phyloP scores from a whole-genome alignment of 371 early-diverging fungal species.

The Mucor indicus region DNA sequence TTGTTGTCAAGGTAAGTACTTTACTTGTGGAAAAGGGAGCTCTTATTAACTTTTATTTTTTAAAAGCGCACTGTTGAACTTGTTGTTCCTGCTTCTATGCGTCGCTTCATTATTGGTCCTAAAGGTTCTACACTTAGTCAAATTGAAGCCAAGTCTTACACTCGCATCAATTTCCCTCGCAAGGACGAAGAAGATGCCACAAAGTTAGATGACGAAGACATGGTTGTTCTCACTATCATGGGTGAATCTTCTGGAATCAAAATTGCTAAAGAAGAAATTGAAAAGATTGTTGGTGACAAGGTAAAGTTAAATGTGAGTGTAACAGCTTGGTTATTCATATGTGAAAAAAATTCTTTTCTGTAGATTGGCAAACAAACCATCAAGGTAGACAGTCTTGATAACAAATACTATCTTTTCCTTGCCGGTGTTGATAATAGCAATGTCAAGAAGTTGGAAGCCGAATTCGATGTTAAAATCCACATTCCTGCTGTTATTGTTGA shows the following conservation, averaged over 20 bases:
- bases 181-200: conserved; percentile 46
- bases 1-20: conserved; percentile 69
- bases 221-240: conserved; percentile 68
- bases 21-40: background rate
- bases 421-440: conserved; percentile 69
- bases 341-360: background rate
- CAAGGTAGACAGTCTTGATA: conserved; percentile 56
- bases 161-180: conserved; percentile 74
- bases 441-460: conserved; percentile 55
- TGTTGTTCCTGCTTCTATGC: conserved; percentile 76
- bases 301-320: conserved; percentile 21
- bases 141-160: conserved; percentile 75
- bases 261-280: conserved; percentile 85
- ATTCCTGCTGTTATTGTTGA: conserved; percentile 63
- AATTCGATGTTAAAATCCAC: conserved; percentile 70
- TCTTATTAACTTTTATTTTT: background rate
- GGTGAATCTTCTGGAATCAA: conserved; percentile 85
- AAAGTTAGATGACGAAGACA: conserved; percentile 51
- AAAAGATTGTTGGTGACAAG: conserved; percentile 77
- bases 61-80: conserved; percentile 56
- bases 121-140: conserved; percentile 77
- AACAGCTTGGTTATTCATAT: background rate
- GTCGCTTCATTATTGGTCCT: conserved; percentile 83
- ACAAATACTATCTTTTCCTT: conserved; percentile 76
- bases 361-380: conserved; percentile 58